Percentiles rank a stretch among this genome's conserved stretches.
phyloP scores from a whole-genome alignment of 805 yeast genomes.

The Ogataea paradorogensis region DNA sequence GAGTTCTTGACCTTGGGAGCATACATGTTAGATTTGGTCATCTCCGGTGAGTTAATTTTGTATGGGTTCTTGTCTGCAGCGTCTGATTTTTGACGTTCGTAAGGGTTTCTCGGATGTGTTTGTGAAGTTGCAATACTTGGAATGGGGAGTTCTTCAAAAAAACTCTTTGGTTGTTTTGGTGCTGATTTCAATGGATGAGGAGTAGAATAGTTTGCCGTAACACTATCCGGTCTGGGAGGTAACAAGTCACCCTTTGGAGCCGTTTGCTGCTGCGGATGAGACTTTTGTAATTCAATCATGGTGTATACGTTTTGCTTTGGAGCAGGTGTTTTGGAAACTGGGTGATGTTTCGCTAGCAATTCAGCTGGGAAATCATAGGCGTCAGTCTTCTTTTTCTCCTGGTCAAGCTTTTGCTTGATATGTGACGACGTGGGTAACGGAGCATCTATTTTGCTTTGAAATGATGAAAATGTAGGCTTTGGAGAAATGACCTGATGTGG shows the following conservation, averaged over 20 bases:
- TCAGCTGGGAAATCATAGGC: constrained; percentile 73
- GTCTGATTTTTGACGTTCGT: constrained; percentile 16
- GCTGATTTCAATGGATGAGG: constrained; percentile 12
- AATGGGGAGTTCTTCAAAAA: constrained; percentile 60
- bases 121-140: constrained; percentile 8
- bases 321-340: constrained; percentile 39
- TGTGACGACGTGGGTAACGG: constrained; percentile 1
- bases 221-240: constrained; percentile 2
- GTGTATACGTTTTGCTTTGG: constrained; percentile 31
- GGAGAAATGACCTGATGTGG: constrained; percentile 2
- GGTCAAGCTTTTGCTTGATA: constrained; percentile 33
- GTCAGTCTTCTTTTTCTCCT: constrained; percentile 61
- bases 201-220: constrained; percentile 3
- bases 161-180: constrained; percentile 36
- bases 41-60: background rate
- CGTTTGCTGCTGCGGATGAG: constrained; percentile 7
- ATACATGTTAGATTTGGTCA: background rate
- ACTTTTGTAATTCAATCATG: constrained; percentile 21
- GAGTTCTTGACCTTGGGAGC: background rate
- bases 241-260: constrained; percentile 5
- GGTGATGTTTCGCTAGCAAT: constrained; percentile 41
- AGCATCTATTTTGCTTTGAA: background rate
- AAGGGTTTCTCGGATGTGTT: constrained; percentile 26
- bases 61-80: constrained; percentile 3
- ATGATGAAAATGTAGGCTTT: constrained; percentile 5